Evolutionary conservation across 208 protist genomes (phyloP), one percentile per base, ranked within the genome.

Genomic region (Leishmania tropica): DNA sequence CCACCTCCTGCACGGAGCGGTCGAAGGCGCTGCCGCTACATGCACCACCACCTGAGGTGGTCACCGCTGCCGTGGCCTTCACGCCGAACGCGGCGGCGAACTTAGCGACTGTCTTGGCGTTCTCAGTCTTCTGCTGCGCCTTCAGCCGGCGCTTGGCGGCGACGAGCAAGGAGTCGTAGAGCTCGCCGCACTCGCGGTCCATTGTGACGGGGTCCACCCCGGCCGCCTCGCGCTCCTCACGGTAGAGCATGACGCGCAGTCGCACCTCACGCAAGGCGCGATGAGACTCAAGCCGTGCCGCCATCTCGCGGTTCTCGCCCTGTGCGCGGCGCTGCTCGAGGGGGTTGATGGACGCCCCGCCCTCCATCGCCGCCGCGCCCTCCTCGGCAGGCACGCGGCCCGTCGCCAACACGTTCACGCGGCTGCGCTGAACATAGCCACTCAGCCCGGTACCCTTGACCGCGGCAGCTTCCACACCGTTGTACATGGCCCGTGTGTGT

Each of bases 381-480:
- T 78, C 85, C 51, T 88, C 86, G 40, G 74, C 86, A n/a, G 76
- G 79, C n/a, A 78, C 81, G 81, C 68, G 83, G 84, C 68, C 80
- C 71, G 62, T 78, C 11, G 75, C 78, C 31, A 71, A 83, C 19
- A 84, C 70, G 78, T 83, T 85, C 19, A 85, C 81, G 28, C 81
- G 81, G 74, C 94, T 97, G 35, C 94, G 91, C 88, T 97, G 92
- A 42, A 97, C 90, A 78, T 95, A 97, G 10, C 94, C 94, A 72
- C 94, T 97, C 21, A 96, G 87, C 8, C 94, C 94, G 7, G 89
- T 95, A 31, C 94, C 94, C 74, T 97, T 97, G 53, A 96, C 85
- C 40, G 80, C 80, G 7, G 84, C 77, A 13, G 93, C 79, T 68
- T 89, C 90, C 17, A 97, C 75, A n/a, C 90, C 90, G 78, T 96